These are phyloP conservation scores for Trypanosoma cruzi DNA, from an alignment of 208 protist species.

Conservation along the genomic window DNA sequence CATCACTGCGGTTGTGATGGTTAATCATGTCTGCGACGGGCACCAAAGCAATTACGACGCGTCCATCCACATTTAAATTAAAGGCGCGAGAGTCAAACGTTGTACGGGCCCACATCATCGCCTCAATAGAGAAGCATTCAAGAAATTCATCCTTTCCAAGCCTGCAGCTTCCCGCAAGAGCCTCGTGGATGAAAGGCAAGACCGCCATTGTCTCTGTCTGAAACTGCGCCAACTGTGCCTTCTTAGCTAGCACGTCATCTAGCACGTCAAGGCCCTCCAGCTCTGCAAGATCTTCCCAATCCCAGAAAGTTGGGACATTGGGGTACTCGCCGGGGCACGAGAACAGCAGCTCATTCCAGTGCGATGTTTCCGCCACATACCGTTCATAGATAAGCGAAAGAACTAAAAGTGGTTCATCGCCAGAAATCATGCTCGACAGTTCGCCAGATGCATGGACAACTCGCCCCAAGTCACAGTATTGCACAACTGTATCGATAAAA, in stretches of 20 bases:
- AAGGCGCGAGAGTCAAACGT: slow-evolving; percentile 92
- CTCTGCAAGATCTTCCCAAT: slow-evolving; percentile 58
- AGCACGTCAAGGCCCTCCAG: slow-evolving; percentile 81
- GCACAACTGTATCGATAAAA: slow-evolving; percentile 51
- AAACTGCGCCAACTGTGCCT: slow-evolving; percentile 49
- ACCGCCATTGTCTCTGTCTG: slow-evolving; percentile 41
- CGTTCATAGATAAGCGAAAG: slow-evolving; percentile 80
- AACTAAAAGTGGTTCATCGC: slow-evolving; percentile 82
- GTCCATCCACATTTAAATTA: slow-evolving; percentile 83
- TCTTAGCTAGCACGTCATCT: slow-evolving; percentile 74
- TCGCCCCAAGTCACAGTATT: slow-evolving; percentile 55
- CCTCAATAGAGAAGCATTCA: slow-evolving; percentile 45
- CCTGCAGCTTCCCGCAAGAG: slow-evolving; percentile 26
- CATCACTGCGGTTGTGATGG: slow-evolving; percentile 78
- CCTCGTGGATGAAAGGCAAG: slow-evolving; percentile 40
- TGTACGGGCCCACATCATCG: slow-evolving; percentile 78
- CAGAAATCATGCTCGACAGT: slow-evolving; percentile 41
- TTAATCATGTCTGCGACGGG: slow-evolving; percentile 92
- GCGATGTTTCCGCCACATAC: slow-evolving; percentile 56
- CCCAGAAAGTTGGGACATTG: slow-evolving; percentile 75
- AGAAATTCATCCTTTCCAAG: slow-evolving; percentile 27
- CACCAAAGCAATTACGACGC: slow-evolving; percentile 67
- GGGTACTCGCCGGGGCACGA: slow-evolving; percentile 70
- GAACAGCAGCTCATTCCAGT: slow-evolving; percentile 63
- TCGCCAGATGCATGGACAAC: slow-evolving; percentile 38